These are phyloP conservation scores for Brassica carinata DNA, from an alignment of 345 rosid genomes.

Conservation along the genomic window DNA sequence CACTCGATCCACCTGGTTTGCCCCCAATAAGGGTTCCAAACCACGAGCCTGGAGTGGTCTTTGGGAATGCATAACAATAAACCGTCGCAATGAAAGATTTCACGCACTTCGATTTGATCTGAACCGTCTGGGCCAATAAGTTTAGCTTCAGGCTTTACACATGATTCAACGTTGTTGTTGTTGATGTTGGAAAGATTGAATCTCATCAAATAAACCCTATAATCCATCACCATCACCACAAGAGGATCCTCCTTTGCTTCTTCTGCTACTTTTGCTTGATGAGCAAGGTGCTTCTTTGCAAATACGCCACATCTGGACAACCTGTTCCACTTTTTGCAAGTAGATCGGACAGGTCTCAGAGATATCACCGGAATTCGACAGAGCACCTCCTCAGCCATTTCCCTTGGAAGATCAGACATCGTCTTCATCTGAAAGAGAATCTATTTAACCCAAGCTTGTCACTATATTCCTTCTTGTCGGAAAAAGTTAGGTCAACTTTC, in stretches of 20 bases:
- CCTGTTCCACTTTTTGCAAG: not conserved
- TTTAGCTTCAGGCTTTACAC: not conserved
- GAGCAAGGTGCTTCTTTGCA: not conserved
- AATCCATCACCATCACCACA: not conserved
- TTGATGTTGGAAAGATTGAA: not conserved
- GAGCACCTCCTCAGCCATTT: not conserved
- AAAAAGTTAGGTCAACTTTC: too few relatives aligned
- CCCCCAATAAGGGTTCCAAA: not conserved
- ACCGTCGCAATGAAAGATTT: not conserved
- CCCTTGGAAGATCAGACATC: not conserved
- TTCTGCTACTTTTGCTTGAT: not conserved
- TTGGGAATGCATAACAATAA: not conserved
- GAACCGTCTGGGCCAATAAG: not conserved
- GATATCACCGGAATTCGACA: not conserved
- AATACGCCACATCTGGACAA: not conserved
- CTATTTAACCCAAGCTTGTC: not conserved
- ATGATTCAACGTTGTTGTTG: not conserved
- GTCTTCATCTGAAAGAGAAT: not conserved
- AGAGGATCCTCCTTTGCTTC: not conserved
- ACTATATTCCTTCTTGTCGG: not conserved
- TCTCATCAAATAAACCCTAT: not conserved
- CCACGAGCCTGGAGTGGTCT: not conserved
- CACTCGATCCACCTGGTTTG: not conserved
- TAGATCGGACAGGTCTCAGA: not conserved
- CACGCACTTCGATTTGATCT: not conserved